These are phyloP conservation scores for Aspergillus sp. DNA, from an alignment of 2,329 filamentous ascomycete genomes.

Conservation along the genomic window DNA sequence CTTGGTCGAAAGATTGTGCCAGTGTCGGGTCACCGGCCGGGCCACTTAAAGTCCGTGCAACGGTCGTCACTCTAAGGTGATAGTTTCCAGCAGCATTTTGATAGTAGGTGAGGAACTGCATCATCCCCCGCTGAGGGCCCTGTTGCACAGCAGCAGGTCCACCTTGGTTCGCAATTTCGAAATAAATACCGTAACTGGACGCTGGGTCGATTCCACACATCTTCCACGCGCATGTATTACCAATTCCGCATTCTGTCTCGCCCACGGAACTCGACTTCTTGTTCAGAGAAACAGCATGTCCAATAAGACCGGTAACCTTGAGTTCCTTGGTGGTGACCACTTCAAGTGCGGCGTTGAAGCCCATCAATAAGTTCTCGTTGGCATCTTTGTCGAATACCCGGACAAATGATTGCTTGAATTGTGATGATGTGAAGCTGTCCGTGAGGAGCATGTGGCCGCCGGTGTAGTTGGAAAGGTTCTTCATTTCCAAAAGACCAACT, in stretches of 20 bases:
- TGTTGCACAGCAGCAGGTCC: slow-evolving; percentile 79
- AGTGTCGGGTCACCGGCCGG: slow-evolving; percentile 91
- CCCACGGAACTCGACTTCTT: slow-evolving; percentile 97
- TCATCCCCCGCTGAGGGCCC: slow-evolving; percentile 83
- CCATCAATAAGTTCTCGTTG: slow-evolving; percentile 92
- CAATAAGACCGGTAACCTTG: slow-evolving; percentile 95
- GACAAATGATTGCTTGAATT: slow-evolving; percentile 98
- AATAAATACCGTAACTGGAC: slow-evolving; percentile 92
- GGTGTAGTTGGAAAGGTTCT: slow-evolving; percentile 89
- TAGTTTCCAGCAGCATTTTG: slow-evolving; percentile 96
- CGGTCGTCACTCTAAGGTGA: slow-evolving; percentile 90
- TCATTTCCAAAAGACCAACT: slow-evolving; percentile 96
- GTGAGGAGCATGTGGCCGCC: slow-evolving; percentile 98
- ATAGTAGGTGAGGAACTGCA: slow-evolving; percentile 98
- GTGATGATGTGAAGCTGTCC: slow-evolving; percentile 96
- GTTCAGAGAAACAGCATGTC: slow-evolving; percentile 92
- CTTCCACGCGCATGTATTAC: slow-evolving; percentile 98
- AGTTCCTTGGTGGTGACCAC: slow-evolving; percentile 96
- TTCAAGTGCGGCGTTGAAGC: slow-evolving; percentile 93
- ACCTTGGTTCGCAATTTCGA: slow-evolving; percentile 92
- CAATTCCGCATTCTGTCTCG: slow-evolving; percentile 96
- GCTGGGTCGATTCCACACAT: slow-evolving; percentile 97
- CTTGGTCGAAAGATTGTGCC: slow-evolving; percentile 95
- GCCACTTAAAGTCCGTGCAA: slow-evolving; percentile 83
- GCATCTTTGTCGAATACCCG: slow-evolving; percentile 95